phyloP scores from a whole-genome alignment of 2,329 filamentous ascomycete genomes.

The Chlorencoelia australis region DNA sequence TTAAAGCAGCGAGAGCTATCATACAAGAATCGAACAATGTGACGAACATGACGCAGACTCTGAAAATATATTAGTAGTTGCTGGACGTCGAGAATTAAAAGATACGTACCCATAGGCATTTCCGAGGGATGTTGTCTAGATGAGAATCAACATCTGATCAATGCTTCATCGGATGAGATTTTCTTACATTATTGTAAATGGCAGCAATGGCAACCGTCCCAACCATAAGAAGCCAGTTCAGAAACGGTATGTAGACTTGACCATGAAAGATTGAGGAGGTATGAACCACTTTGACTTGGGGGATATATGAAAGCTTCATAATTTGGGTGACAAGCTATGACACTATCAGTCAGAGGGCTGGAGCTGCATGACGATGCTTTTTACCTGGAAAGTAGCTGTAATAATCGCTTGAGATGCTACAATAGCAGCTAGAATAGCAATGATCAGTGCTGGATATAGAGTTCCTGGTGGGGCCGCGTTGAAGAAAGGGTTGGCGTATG shows the following conservation, averaged over 20 bases:
- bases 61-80: too few species aligned
- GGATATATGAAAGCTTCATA: slow-evolving; percentile 61
- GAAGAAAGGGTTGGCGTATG: slow-evolving; percentile 66
- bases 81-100: too few species aligned
- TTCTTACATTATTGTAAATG: slow-evolving; percentile 56
- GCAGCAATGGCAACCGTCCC: slow-evolving; percentile 65
- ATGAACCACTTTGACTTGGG: slow-evolving; percentile 63
- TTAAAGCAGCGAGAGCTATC: slow-evolving; percentile 59
- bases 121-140: slow-evolving; percentile 53
- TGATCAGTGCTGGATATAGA: slow-evolving; percentile 56
- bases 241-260: slow-evolving; percentile 65
- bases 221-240: slow-evolving; percentile 69
- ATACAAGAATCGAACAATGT: slow-evolving; percentile 71
- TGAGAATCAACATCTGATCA: background rate
- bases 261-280: slow-evolving; percentile 61
- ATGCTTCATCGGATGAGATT: background rate
- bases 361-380: too few species aligned
- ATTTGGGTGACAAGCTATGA: slow-evolving; percentile 53
- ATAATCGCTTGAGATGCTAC: slow-evolving; percentile 74
- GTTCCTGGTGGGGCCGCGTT: slow-evolving; percentile 57
- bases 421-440: slow-evolving; percentile 61
- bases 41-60: slow-evolving; percentile 71
- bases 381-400: slow-evolving; percentile 58
- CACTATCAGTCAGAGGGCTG: background rate
- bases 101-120: slow-evolving; percentile 60